phyloP scores from a whole-genome alignment of 257 asterid species.

The Rehmannia glutinosa region DNA sequence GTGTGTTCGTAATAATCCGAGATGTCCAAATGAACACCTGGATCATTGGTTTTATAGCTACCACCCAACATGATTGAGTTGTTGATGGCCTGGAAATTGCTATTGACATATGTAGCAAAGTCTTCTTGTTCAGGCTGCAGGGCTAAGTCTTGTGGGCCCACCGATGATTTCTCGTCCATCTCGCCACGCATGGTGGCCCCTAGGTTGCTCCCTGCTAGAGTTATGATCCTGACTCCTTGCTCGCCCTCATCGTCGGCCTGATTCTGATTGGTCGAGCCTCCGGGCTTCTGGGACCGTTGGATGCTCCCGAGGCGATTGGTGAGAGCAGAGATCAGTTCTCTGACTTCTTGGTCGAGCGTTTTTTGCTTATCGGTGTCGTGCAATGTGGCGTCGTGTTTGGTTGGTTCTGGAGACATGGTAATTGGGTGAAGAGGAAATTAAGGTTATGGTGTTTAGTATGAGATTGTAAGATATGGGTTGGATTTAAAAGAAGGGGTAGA shows the following conservation, averaged over 20 bases:
- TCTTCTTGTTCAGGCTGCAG: constrained; percentile 49
- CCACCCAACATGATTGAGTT: constrained; percentile 93
- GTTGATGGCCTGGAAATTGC: constrained; percentile 90
- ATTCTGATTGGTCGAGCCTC: constrained; percentile 16
- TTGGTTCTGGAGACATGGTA: constrained; percentile 39
- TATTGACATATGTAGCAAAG: constrained; percentile 58
- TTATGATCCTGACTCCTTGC: constrained; percentile 62
- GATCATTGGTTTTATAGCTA: constrained; percentile 66
- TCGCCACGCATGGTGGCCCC: constrained; percentile 93
- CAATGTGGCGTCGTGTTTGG: constrained; percentile 26
- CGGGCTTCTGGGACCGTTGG: constrained; percentile 44
- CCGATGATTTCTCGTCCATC: constrained; percentile 29
- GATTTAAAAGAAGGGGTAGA: too few species aligned
- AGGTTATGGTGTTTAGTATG: not conserved
- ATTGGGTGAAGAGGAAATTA: not conserved
- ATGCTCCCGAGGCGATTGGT: constrained; percentile 44
- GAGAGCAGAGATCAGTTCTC: constrained; percentile 55
- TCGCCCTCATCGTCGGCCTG: constrained; percentile 34
- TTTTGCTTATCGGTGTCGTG: constrained; percentile 35
- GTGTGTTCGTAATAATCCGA: constrained; percentile 39
- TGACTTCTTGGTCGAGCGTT: constrained; percentile 50
- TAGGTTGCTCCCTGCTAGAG: constrained; percentile 71
- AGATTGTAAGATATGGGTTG: too few species aligned
- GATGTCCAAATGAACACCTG: constrained; percentile 87
- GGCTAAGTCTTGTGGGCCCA: constrained; percentile 13